Evolutionary conservation across 495 filamentous ascomycete genomes (phyloP), one percentile per base, ranked within the genome.

Genomic region (Hypoxylon cercidicola): DNA sequence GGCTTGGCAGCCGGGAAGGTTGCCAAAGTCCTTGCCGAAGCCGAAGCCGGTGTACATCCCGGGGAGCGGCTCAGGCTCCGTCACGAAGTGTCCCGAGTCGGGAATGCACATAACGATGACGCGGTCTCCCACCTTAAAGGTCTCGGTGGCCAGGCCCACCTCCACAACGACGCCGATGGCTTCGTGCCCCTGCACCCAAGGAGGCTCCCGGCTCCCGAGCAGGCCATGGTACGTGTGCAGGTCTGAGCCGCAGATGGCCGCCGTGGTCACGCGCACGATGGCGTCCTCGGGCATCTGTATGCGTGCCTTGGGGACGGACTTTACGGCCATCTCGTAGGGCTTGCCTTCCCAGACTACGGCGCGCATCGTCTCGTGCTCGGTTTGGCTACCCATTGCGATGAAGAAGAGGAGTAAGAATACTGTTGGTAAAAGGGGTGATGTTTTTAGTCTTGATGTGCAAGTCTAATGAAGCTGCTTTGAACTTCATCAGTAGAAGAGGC

Each of bases 251-350:
- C 85, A 87, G 41, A 88, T 87, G 0, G 81, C 82, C 35, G 82
- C 78, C 15, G 81, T 87, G 15, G 83, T 87, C 25, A 87, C 80
- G 60, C 83, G 84, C 56, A 88, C 77, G 60, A 88, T 78, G 41
- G 76, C 74, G 66, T 84, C 82, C 68, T 84, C 80, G 1, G 82
- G 79, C 69, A 84, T 84, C 57, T 83, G 72, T 39, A 87, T 62
- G 57, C 78, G 80, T 0, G 84, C 84, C 44, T 69, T 68, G 23
- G 80, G 75, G 3, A 83, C 80, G 48, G 85, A 79, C 23, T 39
- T 1, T 7, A 62, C 50, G 21, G 46, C 3, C 46, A 85, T 82
- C 70, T 80, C 75, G 74, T 79, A 83, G 11, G 82, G 80, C 12
- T 28, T 28, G 25, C 25, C 25, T 28, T 28, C 25, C 25, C 25